Evolutionary conservation across 495 filamentous ascomycete genomes (phyloP).

Genomic region (Penicillium lagena): DNA sequence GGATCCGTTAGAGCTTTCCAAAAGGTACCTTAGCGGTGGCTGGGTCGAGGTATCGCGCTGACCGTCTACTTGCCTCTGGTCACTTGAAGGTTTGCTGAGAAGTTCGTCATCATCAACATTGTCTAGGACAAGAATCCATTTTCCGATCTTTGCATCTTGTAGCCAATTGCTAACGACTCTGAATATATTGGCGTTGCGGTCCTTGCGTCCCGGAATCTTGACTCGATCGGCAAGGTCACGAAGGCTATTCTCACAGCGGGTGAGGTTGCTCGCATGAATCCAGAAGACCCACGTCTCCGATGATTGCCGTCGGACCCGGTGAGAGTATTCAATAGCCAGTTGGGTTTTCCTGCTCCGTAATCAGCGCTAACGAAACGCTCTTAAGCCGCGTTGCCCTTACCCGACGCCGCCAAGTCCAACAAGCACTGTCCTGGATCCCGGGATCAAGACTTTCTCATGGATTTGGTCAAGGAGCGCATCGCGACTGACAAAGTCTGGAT

Average conservation of each 20-base stretch:
- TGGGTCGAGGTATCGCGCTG: neutral
- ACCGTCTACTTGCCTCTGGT: too few relatives aligned
- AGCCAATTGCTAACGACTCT: slow-evolving; percentile 33
- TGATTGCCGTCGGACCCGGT: neutral
- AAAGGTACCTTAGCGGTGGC: slow-evolving; percentile 1
- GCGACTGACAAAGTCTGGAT: too few relatives aligned
- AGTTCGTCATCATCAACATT: slow-evolving; percentile 10
- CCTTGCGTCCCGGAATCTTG: slow-evolving; percentile 23
- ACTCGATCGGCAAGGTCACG: slow-evolving; percentile 26
- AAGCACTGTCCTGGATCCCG: too few relatives aligned
- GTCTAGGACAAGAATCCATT: slow-evolving; percentile 3
- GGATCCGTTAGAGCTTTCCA: neutral
- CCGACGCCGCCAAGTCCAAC: too few relatives aligned
- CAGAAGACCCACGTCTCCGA: slow-evolving; percentile 43
- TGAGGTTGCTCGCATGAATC: slow-evolving; percentile 32
- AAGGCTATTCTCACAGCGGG: slow-evolving; percentile 30
- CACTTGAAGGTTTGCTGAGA: slow-evolving; percentile 7
- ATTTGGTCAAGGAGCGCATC: too few relatives aligned
- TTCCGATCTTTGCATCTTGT: slow-evolving; percentile 17
- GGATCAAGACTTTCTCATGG: too few relatives aligned
- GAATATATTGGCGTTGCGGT: slow-evolving; percentile 34
- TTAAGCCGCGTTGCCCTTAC: too few relatives aligned
- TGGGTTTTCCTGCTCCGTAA: neutral
- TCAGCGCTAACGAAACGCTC: too few relatives aligned
- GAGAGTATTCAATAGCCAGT: neutral